Evolutionary conservation across 495 filamentous ascomycete species (phyloP).

Genomic region (Aspergillus avenaceus): DNA sequence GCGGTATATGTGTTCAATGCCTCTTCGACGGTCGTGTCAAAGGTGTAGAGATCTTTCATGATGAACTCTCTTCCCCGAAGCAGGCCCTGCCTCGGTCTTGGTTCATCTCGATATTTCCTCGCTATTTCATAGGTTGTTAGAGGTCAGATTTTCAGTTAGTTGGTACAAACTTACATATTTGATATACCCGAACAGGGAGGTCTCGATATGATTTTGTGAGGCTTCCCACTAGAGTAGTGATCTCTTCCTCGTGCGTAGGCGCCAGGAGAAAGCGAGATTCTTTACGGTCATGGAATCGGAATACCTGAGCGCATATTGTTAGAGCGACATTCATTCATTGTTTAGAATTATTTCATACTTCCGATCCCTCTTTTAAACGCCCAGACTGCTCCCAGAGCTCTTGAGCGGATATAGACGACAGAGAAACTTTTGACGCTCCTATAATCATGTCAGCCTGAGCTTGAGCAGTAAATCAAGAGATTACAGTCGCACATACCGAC

Average conservation of each 20-base stretch:
- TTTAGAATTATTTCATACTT: constrained; percentile 41
- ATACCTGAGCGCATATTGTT: constrained; percentile 56
- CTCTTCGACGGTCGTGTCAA: constrained; percentile 61
- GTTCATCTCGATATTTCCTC: constrained; percentile 92
- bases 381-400: constrained; percentile 74
- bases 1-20: constrained; percentile 74
- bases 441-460: background rate
- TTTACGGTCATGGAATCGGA: constrained; percentile 76
- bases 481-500: constrained; percentile 49
- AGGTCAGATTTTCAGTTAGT: background rate
- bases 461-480: background rate
- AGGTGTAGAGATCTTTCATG: constrained; percentile 99
- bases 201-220: constrained; percentile 81
- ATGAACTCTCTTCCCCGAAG: constrained; percentile 88
- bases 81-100: constrained; percentile 80
- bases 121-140: constrained; percentile 42
- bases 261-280: constrained; percentile 71
- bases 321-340: constrained; percentile 8
- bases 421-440: constrained; percentile 83
- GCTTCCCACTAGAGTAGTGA: constrained; percentile 72
- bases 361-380: constrained; percentile 54
- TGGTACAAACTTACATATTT: constrained; percentile 61
- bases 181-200: constrained; percentile 83
- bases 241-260: constrained; percentile 96
- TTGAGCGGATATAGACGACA: constrained; percentile 85